phyloP scores from a whole-genome alignment of 176 grass and related monocot genomes.

The Elymus sibiricus region DNA sequence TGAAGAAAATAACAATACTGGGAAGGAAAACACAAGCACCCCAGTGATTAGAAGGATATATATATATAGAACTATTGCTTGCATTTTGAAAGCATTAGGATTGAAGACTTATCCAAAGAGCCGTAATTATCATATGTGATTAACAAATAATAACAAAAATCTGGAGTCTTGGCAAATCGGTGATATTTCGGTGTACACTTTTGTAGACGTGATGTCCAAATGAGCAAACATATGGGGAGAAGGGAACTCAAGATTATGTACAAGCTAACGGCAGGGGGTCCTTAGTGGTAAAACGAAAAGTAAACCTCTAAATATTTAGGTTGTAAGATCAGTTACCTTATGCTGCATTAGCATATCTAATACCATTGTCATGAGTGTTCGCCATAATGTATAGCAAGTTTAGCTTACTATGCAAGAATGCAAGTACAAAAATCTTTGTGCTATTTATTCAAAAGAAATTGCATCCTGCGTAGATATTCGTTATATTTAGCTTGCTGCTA shows the following conservation, averaged over 20 bases:
- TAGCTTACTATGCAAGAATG: background rate
- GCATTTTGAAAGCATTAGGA: too few relatives aligned
- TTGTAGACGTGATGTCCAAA: background rate
- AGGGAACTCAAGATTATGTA: background rate
- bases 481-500: background rate
- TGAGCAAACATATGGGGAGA: background rate
- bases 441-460: background rate
- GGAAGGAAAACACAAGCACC: background rate
- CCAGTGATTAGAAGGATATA: conserved; percentile 9
- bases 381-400: background rate
- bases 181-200: background rate
- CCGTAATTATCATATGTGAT: background rate
- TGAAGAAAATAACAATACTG: conserved; percentile 10
- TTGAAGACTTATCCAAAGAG: background rate
- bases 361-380: background rate
- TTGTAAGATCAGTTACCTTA: background rate
- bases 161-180: background rate
- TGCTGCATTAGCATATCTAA: conserved; percentile 6
- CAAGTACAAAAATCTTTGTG: background rate
- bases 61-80: too few relatives aligned
- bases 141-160: background rate
- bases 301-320: background rate
- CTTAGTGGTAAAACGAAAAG: background rate
- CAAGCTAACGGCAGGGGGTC: background rate
- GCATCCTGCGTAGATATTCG: background rate